Percentiles rank a stretch among this genome's conserved stretches.
Evolutionary conservation across 2,329 filamentous ascomycete species (phyloP).

Genomic region (Colletotrichum coccodes): DNA sequence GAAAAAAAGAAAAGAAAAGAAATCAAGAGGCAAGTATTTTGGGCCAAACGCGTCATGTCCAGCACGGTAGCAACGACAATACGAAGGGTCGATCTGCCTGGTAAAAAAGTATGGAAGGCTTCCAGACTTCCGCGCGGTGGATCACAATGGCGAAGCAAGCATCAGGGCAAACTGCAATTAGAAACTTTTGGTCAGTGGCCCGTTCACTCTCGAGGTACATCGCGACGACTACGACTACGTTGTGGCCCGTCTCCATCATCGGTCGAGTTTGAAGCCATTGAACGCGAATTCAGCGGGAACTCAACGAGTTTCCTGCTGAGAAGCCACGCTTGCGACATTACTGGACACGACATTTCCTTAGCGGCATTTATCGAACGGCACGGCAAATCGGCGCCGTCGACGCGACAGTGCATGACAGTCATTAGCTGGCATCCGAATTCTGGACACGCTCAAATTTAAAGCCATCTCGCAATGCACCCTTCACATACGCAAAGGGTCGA

Average conservation of each 20-base stretch:
- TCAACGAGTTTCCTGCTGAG: background rate
- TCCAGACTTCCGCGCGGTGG: conserved; percentile 10
- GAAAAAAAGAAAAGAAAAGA: background rate
- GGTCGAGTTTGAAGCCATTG: background rate
- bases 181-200: conserved; percentile 15
- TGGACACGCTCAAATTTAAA: conserved; percentile 5
- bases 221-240: background rate
- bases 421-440: background rate
- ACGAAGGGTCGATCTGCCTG: background rate
- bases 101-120: conserved; percentile 7
- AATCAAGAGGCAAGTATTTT: background rate
- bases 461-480: conserved; percentile 5
- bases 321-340: background rate
- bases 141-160: background rate
- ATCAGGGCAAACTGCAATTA: conserved; percentile 12
- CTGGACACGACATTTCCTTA: background rate
- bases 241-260: background rate
- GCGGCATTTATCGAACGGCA: background rate
- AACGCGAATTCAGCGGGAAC: background rate
- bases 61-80: background rate
- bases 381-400: conserved; percentile 10
- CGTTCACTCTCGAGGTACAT: background rate
- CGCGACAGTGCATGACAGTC: conserved; percentile 15
- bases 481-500: conserved; percentile 1
- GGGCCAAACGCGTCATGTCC: conserved; percentile 2